These are phyloP conservation scores for Dendrocalamus latiflorus DNA, from an alignment of 202 grass and related monocot genomes.

Conservation along the genomic window DNA sequence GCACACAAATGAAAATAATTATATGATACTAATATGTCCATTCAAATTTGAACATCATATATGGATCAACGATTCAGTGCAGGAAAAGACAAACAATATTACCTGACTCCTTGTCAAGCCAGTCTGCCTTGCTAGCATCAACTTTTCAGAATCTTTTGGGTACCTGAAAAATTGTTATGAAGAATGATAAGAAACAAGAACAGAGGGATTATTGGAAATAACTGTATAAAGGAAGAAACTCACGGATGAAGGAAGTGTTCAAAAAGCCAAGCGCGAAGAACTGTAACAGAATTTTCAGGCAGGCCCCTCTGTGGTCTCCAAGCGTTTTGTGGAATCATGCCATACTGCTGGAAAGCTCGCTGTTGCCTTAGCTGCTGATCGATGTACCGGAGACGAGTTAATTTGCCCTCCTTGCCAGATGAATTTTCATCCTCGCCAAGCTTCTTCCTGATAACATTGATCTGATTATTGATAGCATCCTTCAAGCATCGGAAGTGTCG, in stretches of 20 bases:
- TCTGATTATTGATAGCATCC: slow-evolving; percentile 71
- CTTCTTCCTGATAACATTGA: slow-evolving; percentile 51
- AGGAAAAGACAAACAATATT: slow-evolving; percentile 5
- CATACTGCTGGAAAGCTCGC: slow-evolving; percentile 65
- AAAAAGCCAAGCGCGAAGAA: slow-evolving; percentile 84
- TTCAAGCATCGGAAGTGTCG: slow-evolving; percentile 66
- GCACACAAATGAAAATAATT: not conserved
- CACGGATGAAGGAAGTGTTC: slow-evolving; percentile 86
- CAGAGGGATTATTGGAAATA: not conserved
- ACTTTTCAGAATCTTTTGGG: slow-evolving; percentile 81
- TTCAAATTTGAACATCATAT: not conserved
- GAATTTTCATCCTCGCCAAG: slow-evolving; percentile 70
- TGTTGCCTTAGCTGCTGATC: slow-evolving; percentile 78
- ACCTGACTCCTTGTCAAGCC: slow-evolving; percentile 83
- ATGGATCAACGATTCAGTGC: not conserved
- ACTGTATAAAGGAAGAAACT: not conserved
- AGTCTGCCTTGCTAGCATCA: slow-evolving; percentile 78
- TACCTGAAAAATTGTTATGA: slow-evolving; percentile 38
- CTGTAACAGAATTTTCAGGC: slow-evolving; percentile 68
- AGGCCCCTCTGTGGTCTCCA: slow-evolving; percentile 78
- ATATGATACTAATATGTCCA: not conserved
- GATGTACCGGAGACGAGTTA: slow-evolving; percentile 64
- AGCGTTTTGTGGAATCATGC: slow-evolving; percentile 71
- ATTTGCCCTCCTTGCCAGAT: slow-evolving; percentile 45
- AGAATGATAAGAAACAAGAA: not conserved